Base-by-base conservation (phyloP, 2,329 filamentous ascomycete genomes). In the Trichophyton rubrum region DNA sequence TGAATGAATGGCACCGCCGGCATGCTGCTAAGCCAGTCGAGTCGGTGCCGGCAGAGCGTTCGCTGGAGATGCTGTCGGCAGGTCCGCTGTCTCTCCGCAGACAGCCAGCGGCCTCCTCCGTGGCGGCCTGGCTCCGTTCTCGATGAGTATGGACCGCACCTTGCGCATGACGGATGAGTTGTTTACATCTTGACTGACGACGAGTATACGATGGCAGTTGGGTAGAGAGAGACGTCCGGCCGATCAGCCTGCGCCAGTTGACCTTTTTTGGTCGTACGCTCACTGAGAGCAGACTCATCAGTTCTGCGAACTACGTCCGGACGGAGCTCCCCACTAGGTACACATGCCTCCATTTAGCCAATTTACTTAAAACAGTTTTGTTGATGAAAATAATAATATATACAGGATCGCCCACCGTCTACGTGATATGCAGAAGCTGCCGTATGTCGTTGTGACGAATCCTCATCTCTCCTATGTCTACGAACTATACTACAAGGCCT, bases 181-280 rank as follows among this genome's bases (percentile, higher is more conserved):
- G 56, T 53, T 51, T 57, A 51, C 40, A 47, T 8, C 17, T 20
- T 40, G 57, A 47, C 55, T 49, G 30, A 56, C 33, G 22, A 64
- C 69, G 33, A 38, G 59, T 70, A 57, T 41, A n/a, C 8, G 59
- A 4, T 59, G 59, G 22, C 67, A 95, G 90, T 79, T 97, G 91
- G 90, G 92, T 96, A 59, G 86, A 88, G 64, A 89, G 87, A 69
- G 90, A 96, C 72, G 91, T 91, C 56, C 84, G 90, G 59, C 93
- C 93, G n/a, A 96, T 99, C 71, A 96, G 90, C 76, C 78, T 99
- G 68, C 88, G 93, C 62, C 93, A 97, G 75, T 82, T 99, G 68
- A 97, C 95, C 77, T 95, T 97, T 69, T 99, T 97, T 74, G 93
- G 93, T 33, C 87, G 93, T 56, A 95, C 91, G 22, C 77, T 99